A percentile compares a stretch with the other conserved stretches of the same genome.
These are phyloP conservation scores for Amanita jacksonii DNA, from an alignment of 768 basidiomycete species.

Conservation along the genomic window DNA sequence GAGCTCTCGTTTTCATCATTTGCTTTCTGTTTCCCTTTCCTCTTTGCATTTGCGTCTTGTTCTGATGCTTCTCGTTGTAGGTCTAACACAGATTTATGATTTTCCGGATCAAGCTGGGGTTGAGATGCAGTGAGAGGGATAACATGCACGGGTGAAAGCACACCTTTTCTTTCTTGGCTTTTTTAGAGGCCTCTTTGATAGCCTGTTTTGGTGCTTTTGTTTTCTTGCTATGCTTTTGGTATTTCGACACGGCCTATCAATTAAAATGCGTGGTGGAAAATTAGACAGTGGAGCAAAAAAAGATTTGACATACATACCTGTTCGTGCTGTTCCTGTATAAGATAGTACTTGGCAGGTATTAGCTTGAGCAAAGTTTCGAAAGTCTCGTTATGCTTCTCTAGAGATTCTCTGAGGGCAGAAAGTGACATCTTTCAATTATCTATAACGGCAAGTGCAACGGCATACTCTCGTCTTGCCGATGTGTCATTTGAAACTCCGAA, in stretches of 20 bases:
- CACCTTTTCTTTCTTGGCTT: slow-evolving; percentile 84
- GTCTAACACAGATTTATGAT: slow-evolving; percentile 69
- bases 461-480: too few species aligned
- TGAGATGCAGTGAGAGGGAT: slow-evolving; percentile 2
- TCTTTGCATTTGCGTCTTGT: slow-evolving; percentile 15
- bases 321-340: slow-evolving; percentile 61
- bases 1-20: slow-evolving; percentile 20
- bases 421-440: too few species aligned
- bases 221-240: slow-evolving; percentile 81
- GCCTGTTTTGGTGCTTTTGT: slow-evolving; percentile 76
- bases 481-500: too few species aligned
- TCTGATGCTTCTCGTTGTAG: slow-evolving; percentile 50
- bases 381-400: slow-evolving; percentile 78
- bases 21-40: slow-evolving; percentile 35
- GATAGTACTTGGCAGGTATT: slow-evolving; percentile 87
- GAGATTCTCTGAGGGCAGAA: slow-evolving; percentile 39
- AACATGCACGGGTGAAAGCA: slow-evolving; percentile 10
- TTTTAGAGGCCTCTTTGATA: slow-evolving; percentile 81
- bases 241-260: neutral
- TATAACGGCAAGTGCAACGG: too few species aligned
- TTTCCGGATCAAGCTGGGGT: slow-evolving; percentile 93
- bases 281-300: neutral
- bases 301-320: slow-evolving; percentile 33
- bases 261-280: too few species aligned
- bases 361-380: slow-evolving; percentile 79